Evolutionary conservation across 805 yeast genomes (phyloP).

Genomic region (Metschnikowia amazonensis): DNA sequence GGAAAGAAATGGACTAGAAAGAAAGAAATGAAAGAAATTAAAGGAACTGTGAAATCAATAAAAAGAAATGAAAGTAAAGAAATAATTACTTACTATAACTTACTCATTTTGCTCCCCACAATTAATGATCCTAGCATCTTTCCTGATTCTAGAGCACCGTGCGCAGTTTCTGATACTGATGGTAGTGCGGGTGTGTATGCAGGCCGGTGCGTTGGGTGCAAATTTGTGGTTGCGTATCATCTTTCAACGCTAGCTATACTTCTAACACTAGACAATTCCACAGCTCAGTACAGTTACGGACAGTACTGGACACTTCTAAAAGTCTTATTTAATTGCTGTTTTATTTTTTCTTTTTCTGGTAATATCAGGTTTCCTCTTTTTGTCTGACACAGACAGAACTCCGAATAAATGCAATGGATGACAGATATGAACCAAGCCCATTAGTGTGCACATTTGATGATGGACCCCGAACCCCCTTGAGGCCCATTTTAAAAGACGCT

Average conservation of each 20-base stretch:
- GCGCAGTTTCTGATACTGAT: too few species aligned
- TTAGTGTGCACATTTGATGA: background rate
- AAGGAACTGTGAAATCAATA: too few species aligned
- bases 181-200: background rate
- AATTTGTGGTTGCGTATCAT: background rate
- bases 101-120: too few species aligned
- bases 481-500: background rate
- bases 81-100: too few species aligned
- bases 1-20: too few species aligned
- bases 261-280: background rate
- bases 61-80: too few species aligned
- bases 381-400: background rate
- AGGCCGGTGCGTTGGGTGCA: background rate
- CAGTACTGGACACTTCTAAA: background rate
- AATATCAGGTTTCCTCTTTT: background rate
- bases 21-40: too few species aligned
- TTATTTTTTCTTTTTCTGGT: too few species aligned
- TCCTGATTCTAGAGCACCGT: too few species aligned
- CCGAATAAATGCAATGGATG: background rate
- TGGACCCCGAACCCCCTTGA: background rate
- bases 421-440: background rate
- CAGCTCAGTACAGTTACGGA: background rate
- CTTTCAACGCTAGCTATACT: background rate
- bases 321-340: too few species aligned
- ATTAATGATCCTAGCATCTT: too few species aligned